phyloP scores from a whole-genome alignment of 768 basidiomycete genomes.

The Suillus alpinus region DNA sequence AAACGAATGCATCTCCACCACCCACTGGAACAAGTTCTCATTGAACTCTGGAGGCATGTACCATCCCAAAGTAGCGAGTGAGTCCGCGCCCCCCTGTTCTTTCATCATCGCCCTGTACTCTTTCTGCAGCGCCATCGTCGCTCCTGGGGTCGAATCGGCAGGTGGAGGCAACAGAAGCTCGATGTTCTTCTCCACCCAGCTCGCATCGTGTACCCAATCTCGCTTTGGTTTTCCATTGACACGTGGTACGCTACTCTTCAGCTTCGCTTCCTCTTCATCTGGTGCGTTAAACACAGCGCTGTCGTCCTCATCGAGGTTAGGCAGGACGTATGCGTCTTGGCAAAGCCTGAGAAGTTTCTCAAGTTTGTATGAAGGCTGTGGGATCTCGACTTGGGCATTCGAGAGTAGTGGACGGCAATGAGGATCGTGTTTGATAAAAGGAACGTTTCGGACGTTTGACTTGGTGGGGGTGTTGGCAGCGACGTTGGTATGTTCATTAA shows the following conservation, averaged over 20 bases:
- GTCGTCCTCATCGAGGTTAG: conserved; percentile 52
- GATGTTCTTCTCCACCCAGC: conserved; percentile 44
- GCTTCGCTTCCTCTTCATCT: neutral
- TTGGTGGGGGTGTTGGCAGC: neutral
- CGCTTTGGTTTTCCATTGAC: conserved; percentile 16
- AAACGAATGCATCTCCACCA: conserved; percentile 72
- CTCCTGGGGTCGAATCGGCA: conserved; percentile 47
- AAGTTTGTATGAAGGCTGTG: conserved; percentile 56
- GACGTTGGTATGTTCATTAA: conserved; percentile 4
- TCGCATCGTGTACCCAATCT: conserved; percentile 55
- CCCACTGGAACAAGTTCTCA: conserved; percentile 71
- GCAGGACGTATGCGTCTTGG: conserved; percentile 37
- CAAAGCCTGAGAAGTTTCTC: conserved; percentile 44
- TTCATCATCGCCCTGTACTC: conserved; percentile 62
- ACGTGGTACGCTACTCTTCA: too few relatives aligned
- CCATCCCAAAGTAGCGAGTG: conserved; percentile 53
- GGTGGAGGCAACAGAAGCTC: conserved; percentile 60
- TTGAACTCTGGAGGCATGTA: conserved; percentile 66
- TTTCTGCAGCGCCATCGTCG: conserved; percentile 55
- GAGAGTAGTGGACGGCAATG: neutral
- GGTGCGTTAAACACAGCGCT: conserved; percentile 36
- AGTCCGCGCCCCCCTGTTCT: conserved; percentile 50
- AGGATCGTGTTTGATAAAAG: conserved; percentile 50
- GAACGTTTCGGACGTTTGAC: conserved; percentile 18
- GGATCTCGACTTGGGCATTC: conserved; percentile 44